These are phyloP conservation scores for Ceratobasidium sp. DNA, from an alignment of 1,284 basidiomycete species.

Conservation along the genomic window DNA sequence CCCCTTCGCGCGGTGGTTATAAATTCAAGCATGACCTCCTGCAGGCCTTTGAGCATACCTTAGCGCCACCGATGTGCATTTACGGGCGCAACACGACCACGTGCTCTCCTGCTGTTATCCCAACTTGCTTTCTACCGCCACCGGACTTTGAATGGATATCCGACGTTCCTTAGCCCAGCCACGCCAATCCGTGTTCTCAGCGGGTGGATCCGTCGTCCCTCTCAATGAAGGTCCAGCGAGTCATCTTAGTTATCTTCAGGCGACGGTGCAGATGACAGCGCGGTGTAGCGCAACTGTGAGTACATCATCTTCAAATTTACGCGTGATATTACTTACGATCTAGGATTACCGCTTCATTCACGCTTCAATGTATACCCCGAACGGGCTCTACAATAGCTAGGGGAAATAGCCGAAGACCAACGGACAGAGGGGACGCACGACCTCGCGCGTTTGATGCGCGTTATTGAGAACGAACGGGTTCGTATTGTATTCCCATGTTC, in stretches of 20 bases:
- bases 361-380: too few species aligned
- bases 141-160: constrained; percentile 6
- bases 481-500: constrained; percentile 3
- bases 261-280: constrained; percentile 39
- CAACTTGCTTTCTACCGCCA: too few species aligned
- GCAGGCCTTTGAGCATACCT: too few species aligned
- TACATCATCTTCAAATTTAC: background rate
- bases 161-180: constrained; percentile 36
- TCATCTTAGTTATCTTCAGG: constrained; percentile 40
- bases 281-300: constrained; percentile 29
- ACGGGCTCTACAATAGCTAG: constrained; percentile 3
- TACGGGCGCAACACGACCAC: too few species aligned
- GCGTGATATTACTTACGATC: too few species aligned
- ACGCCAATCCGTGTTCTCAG: constrained; percentile 40
- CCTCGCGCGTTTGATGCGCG: constrained; percentile 44
- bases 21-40: too few species aligned
- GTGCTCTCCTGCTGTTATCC: too few species aligned
- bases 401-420: constrained; percentile 36
- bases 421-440: constrained; percentile 43
- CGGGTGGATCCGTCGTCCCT: constrained; percentile 38
- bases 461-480: constrained; percentile 48
- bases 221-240: constrained; percentile 41
- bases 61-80: too few species aligned
- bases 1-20: too few species aligned
- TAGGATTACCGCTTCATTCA: too few species aligned